phyloP scores from a whole-genome alignment of 257 asterid genomes.

The Nicotiana attenuata region DNA sequence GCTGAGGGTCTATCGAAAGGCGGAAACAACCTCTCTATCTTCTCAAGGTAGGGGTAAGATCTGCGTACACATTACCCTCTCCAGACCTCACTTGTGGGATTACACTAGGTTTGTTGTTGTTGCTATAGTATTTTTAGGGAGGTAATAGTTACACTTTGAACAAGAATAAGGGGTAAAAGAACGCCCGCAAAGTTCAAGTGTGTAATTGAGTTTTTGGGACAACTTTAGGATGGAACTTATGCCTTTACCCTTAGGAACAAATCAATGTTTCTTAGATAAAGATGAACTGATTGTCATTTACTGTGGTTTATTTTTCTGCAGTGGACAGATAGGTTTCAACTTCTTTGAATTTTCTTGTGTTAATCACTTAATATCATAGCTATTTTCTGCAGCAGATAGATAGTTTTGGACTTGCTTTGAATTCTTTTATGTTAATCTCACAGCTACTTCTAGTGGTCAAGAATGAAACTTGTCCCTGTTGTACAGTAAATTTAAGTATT shows the following conservation, averaged over 20 bases:
- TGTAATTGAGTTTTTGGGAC: too few species aligned
- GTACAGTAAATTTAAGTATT: background rate
- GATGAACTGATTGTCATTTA: slow-evolving; percentile 7
- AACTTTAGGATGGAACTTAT: too few species aligned
- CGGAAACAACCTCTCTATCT: too few species aligned
- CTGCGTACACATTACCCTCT: too few species aligned
- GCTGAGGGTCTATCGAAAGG: too few species aligned
- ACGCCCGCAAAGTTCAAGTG: too few species aligned
- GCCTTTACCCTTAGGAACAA: background rate
- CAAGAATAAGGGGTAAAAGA: too few species aligned
- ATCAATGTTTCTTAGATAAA: background rate
- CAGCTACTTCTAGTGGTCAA: background rate
- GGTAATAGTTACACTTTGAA: too few species aligned
- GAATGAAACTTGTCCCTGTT: background rate
- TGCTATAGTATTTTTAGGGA: too few species aligned
- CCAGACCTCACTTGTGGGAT: too few species aligned
- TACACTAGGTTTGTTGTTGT: too few species aligned
- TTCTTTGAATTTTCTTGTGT: background rate
- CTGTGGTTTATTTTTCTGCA: background rate
- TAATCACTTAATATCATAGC: background rate
- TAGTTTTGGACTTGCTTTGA: background rate
- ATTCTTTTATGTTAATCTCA: background rate
- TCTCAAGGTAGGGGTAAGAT: too few species aligned
- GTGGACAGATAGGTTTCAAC: background rate
- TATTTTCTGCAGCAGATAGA: background rate